Evolutionary conservation across 805 yeast genomes (phyloP).

Genomic region (Wickerhamomyces bisporus): DNA sequence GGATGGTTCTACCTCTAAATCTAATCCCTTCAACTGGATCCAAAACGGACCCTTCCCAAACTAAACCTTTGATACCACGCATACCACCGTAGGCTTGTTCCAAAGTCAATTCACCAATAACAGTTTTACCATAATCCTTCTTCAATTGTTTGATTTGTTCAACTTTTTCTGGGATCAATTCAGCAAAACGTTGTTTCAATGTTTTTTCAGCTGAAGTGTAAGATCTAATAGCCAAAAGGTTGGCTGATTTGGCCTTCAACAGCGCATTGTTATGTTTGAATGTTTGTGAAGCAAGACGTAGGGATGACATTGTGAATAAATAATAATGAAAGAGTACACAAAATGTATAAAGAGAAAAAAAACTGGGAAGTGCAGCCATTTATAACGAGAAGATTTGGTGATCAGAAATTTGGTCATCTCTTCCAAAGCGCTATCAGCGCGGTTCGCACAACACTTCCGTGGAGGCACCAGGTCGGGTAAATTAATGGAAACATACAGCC

Average conservation of each 20-base stretch:
- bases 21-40: conserved; percentile 85
- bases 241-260: conserved; percentile 2
- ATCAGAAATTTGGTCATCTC: neutral
- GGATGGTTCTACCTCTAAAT: conserved; percentile 80
- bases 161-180: conserved; percentile 83
- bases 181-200: conserved; percentile 91
- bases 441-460: neutral
- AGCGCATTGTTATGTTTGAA: conserved; percentile 5
- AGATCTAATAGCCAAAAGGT: conserved; percentile 17
- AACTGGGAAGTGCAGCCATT: no score
- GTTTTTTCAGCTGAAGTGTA: conserved; percentile 42
- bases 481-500: no score
- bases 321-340: neutral
- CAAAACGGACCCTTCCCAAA: conserved; percentile 85
- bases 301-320: conserved; percentile 3
- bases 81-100: conserved; percentile 89
- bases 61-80: conserved; percentile 83
- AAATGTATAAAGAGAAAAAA: no score
- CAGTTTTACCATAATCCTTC: conserved; percentile 77
- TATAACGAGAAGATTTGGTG: no score
- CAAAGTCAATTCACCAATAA: conserved; percentile 66
- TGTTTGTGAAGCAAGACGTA: conserved; percentile 9
- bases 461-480: no score
- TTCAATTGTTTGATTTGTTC: conserved; percentile 85
- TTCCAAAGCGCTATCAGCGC: neutral